Conservation (phyloP, 2,329 filamentous ascomycete species). For the Fonsecaea monophora region DNA sequence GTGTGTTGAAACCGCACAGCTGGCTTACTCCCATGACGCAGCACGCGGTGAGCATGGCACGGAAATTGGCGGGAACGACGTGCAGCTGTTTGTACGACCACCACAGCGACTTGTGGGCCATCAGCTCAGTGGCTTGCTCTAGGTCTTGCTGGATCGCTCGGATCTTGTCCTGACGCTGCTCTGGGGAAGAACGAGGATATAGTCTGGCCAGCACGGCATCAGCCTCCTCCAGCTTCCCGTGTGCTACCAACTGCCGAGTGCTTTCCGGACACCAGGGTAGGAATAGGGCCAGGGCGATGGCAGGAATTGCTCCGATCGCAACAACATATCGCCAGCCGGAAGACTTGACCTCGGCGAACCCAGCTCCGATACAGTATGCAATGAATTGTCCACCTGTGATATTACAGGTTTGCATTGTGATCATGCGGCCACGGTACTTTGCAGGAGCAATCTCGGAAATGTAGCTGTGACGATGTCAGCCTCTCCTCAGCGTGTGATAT, state of each 20-base stretch:
- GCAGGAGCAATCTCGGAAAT: conserved; percentile 29
- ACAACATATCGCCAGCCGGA: conserved; percentile 91
- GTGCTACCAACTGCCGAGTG: conserved; percentile 55
- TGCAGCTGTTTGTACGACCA: conserved; percentile 47
- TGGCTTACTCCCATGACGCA: conserved; percentile 87
- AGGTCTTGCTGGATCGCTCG: conserved; percentile 31
- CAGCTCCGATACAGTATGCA: conserved; percentile 81
- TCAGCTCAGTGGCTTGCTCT: conserved; percentile 19
- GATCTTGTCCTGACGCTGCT: conserved; percentile 62
- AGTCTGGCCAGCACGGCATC: conserved; percentile 69
- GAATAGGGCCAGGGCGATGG: conserved; percentile 71
- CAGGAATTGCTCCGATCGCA: conserved; percentile 79
- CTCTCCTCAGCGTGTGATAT: not conserved
- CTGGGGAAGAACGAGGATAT: conserved; percentile 70
- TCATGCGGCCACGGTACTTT: conserved; percentile 32
- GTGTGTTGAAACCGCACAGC: conserved; percentile 84
- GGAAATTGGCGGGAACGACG: conserved; percentile 41
- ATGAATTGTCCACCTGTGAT: conserved; percentile 88
- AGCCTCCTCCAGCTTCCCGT: conserved; percentile 59
- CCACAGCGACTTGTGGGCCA: conserved; percentile 28
- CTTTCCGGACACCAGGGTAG: conserved; percentile 77
- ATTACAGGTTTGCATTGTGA: conserved; percentile 68
- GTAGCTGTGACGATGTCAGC: conserved; percentile 9
- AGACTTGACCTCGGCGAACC: conserved; percentile 62
- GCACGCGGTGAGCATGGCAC: conserved; percentile 83